Conservation (phyloP, 2,329 filamentous ascomycete species). For the Simplicillium aogashimaense region DNA sequence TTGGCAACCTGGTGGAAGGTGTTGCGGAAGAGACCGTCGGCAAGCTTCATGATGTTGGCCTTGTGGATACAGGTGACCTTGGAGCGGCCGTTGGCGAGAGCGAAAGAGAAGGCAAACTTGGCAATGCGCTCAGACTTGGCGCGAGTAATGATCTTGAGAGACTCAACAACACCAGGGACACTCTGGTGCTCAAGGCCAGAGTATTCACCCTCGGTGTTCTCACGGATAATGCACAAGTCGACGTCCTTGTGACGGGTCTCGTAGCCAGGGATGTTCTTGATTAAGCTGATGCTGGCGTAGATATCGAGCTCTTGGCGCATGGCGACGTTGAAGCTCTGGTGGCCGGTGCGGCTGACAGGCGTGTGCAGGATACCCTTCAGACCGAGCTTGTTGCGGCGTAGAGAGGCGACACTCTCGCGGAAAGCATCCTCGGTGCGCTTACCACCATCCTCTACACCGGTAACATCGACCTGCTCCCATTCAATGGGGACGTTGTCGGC, state of each 20-base stretch:
- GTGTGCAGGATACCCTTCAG: constrained; percentile 99
- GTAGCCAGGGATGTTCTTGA: constrained; percentile 99
- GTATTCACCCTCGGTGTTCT: constrained; percentile 99
- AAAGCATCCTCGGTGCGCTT: constrained; percentile 92
- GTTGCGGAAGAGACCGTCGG: constrained; percentile 96
- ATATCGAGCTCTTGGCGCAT: constrained; percentile 99
- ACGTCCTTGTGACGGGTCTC: constrained; percentile 94
- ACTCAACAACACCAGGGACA: constrained; percentile 92
- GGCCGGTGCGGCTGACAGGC: constrained; percentile 88
- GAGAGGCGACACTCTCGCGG: constrained; percentile 86
- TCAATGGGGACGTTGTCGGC: constrained; percentile 97
- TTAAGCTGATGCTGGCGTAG: constrained; percentile 92
- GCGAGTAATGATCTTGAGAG: constrained; percentile 98
- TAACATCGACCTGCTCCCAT: constrained; percentile 97
- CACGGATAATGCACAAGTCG: constrained; percentile 98
- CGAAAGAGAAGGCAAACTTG: constrained; percentile 97
- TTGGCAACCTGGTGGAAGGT: constrained; percentile 90
- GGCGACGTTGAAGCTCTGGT: constrained; percentile 99
- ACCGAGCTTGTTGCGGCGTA: constrained; percentile 97
- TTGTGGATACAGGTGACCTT: constrained; percentile 99
- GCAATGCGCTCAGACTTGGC: constrained; percentile 98
- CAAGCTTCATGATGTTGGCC: constrained; percentile 99
- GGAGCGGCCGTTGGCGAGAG: constrained; percentile 95
- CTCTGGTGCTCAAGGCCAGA: constrained; percentile 98
- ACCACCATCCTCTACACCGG: constrained; percentile 74